Base-by-base conservation (phyloP, 2,329 filamentous ascomycete species). In the Helotiales sp. region DNA sequence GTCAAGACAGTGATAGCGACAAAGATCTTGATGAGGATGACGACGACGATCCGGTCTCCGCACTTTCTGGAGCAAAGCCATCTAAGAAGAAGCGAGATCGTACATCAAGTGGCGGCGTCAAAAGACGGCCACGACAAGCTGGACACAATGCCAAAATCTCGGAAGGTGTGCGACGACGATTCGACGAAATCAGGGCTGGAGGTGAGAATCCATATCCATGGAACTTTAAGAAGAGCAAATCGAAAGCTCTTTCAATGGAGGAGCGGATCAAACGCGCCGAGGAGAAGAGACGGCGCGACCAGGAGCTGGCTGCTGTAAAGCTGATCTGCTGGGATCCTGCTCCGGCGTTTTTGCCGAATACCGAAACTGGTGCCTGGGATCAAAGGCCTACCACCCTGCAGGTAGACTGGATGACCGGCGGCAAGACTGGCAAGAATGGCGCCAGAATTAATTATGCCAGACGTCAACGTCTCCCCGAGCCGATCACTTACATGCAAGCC, bases 401-500 rank as follows among this genome's bases (percentile, higher is more conserved):
- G 5, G 47, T 11, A 5, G 30, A 32, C n/a, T 17, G 30, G 52
- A 57, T 24, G n/a, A 24, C 11, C 8, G 13, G 10, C 6, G 20
- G 13, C 11, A 67, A 61, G 63, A 30, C 20, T 4, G 34, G 57
- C 17, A 52, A 24, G 32, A 30, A 34, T 28, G n/a, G 6, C 26
- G 37, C 43, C n/a, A 50, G 43, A 61, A 59, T 4, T 7, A 59
- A 37, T n/a, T 68, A 50, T 24, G 17, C 47, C 24, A 34, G 24
- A 28, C 64, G 50, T 7, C 45, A 57, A n/a, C 61, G 63, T 20
- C 57, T 76, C 11, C 74, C 75, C 26, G 75, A 78, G 54, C 73
- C 75, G 2, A 69, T 74, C 20, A 77, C 77, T 8, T 75, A 66
- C 32, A 68, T 78, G 63, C 77, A 78, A 67, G 66, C 61, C 15